Percentiles rank a stretch among this genome's conserved stretches.
These are phyloP conservation scores for Phyllosticta capitalensis DNA, from an alignment of 2,329 filamentous ascomycete genomes.

Conservation along the genomic window DNA sequence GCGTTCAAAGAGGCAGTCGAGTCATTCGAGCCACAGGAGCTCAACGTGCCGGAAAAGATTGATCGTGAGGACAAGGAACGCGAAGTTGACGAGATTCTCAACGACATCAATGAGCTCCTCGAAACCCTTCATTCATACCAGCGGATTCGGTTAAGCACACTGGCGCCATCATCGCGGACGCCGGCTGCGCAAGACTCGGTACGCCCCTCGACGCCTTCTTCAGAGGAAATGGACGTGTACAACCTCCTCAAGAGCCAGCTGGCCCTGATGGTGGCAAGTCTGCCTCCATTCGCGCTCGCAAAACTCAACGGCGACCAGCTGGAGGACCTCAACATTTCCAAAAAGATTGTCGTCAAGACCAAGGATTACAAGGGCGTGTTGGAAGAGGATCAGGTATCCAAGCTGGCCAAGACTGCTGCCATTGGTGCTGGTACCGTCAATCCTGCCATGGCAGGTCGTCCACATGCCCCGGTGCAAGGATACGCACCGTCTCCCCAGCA, in stretches of 20 bases:
- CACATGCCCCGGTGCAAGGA: slow-evolving; percentile 15
- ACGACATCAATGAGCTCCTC: slow-evolving; percentile 65
- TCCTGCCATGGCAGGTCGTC: slow-evolving; percentile 21
- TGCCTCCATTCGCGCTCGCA: slow-evolving; percentile 78
- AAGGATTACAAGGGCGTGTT: slow-evolving; percentile 69
- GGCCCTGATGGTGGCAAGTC: slow-evolving; percentile 58
- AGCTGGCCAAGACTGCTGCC: slow-evolving; percentile 32
- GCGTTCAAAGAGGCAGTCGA: slow-evolving; percentile 30
- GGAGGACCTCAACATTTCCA: slow-evolving; percentile 74
- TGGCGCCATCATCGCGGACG: slow-evolving; percentile 33
- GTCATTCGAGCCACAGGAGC: slow-evolving; percentile 24
- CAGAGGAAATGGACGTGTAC: slow-evolving; percentile 52
- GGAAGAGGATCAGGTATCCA: slow-evolving; percentile 64
- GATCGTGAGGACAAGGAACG: slow-evolving; percentile 43
- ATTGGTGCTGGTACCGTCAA: slow-evolving; percentile 20
- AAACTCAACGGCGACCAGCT: slow-evolving; percentile 79
- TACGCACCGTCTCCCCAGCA: neutral
- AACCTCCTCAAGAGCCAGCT: slow-evolving; percentile 67
- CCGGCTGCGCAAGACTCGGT: slow-evolving; percentile 1
- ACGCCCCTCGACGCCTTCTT: slow-evolving; percentile 53
- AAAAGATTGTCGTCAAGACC: slow-evolving; percentile 62
- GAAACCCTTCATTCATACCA: slow-evolving; percentile 71
- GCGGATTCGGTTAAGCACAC: slow-evolving; percentile 62
- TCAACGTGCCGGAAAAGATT: slow-evolving; percentile 16
- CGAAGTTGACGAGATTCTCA: slow-evolving; percentile 59